Evolutionary conservation across 129 eudicot species (phyloP).

Genomic region (Oenanthe sinensis): DNA sequence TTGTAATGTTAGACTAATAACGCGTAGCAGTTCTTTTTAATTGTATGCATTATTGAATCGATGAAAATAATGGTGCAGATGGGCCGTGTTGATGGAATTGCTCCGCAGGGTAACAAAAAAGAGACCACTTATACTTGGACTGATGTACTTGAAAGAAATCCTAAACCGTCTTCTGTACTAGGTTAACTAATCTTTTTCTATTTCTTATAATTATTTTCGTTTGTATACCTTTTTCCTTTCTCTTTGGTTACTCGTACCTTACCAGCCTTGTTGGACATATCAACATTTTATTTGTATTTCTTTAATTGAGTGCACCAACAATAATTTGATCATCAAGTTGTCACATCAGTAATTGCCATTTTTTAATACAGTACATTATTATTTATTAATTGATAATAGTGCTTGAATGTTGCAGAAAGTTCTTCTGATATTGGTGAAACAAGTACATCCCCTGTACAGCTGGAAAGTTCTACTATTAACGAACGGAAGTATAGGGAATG

Average conservation of each 20-base stretch:
- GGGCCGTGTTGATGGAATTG: conserved; percentile 74
- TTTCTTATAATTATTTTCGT: not conserved
- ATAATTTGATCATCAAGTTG: no score
- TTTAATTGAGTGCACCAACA: no score
- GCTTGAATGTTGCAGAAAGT: conserved; percentile 35
- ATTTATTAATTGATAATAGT: not conserved
- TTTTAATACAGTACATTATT: no score
- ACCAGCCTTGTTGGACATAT: not conserved
- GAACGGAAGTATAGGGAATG: conserved; percentile 59
- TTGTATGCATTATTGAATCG: conserved; percentile 7
- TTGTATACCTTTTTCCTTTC: not conserved
- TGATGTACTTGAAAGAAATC: conserved; percentile 52
- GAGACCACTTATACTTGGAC: conserved; percentile 65
- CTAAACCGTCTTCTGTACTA: conserved; percentile 18
- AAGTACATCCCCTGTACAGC: conserved; percentile 24
- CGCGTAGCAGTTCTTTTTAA: not conserved
- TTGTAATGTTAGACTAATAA: not conserved
- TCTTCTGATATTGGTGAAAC: conserved; percentile 27
- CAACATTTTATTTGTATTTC: not conserved
- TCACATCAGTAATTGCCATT: no score
- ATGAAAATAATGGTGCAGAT: conserved; percentile 38
- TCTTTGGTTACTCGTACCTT: not conserved
- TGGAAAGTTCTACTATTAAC: conserved; percentile 30
- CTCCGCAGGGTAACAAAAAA: conserved; percentile 52
- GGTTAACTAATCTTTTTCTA: conserved; percentile 25